Evolutionary conservation across 2,329 filamentous ascomycete species (phyloP).

Genomic region (Juglanconis sp.): DNA sequence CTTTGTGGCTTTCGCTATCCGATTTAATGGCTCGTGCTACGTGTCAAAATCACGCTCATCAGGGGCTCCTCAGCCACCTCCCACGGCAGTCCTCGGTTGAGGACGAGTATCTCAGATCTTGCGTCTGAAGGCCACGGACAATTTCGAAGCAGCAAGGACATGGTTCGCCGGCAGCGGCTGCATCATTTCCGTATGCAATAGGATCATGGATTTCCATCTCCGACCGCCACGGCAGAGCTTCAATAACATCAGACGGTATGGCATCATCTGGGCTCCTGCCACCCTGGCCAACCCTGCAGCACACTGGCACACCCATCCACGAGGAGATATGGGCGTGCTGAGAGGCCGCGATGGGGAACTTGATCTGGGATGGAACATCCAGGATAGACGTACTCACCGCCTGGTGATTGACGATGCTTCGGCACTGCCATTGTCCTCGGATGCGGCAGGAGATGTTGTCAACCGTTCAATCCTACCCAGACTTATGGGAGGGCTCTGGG

Average conservation of each 20-base stretch:
- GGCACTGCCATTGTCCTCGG: not conserved
- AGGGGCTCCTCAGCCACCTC: not conserved
- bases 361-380: not conserved
- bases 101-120: not conserved
- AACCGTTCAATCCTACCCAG: not conserved
- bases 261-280: not conserved
- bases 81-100: not conserved
- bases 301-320: not conserved
- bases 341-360: not conserved
- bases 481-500: not conserved
- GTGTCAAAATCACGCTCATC: not conserved
- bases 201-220: not conserved
- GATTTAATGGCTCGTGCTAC: not conserved
- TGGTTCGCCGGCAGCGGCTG: not conserved
- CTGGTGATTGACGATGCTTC: not conserved
- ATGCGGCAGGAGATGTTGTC: too few species aligned
- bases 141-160: not conserved
- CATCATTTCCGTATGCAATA: not conserved
- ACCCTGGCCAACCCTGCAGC: not conserved
- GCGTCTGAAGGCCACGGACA: not conserved
- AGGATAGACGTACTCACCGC: not conserved
- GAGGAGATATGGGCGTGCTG: not conserved
- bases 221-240: not conserved
- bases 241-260: not conserved
- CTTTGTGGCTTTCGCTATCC: not conserved